Base-by-base conservation (phyloP, 2,329 filamentous ascomycete genomes). In the Calonectria henricotiae region DNA sequence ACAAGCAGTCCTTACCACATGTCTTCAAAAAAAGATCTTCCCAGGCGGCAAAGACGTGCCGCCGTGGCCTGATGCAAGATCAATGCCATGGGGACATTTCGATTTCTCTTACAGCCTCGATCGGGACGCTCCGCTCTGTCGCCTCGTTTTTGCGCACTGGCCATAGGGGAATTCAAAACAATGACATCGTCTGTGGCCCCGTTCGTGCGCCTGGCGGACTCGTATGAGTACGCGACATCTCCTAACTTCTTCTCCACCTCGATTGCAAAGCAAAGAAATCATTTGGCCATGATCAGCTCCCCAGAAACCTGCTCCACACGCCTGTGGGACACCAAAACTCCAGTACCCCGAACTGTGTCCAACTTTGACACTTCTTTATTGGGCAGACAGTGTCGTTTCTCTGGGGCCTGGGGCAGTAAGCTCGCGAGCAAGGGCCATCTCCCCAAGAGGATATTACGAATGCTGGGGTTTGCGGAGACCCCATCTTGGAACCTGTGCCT, bases 401-500 rank as follows among this genome's bases (percentile, higher is more conserved):
- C 47, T 32, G 47, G 51, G 32, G 20, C 3, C 20, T 39, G 51
- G 51, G 35, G 32, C 32, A 11, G 32, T 39, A 39, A 25, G 35
- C 12, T 27, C 30, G 20, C 25, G 20, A 6, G 20, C 51, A 58
- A 17, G 32, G 51, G 23, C 32, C 51, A 58, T 13, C 51, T 58
- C 51, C 51, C 51, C 35, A 6, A 32, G n/a, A 39, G 20, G 5
- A 17, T n/a, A 27, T 25, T 7, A 17, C 32, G 32, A 39, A 39
- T 25, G 13, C 32, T 61, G 55, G 55, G 39, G 55, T 61, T 41
- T 61, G 39, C 4, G 39, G 55, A 44, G 55, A 32, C 25, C 37
- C 55, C 55, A 61, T 32, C 15, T n/a, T 41, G 55, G 55, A 61
- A 37, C 15, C 55, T 37, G 39, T n/a, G 5, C 15, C 23, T 41